Evolutionary conservation across 805 yeast genomes (phyloP).

Genomic region (Yamadazyma scolyti): DNA sequence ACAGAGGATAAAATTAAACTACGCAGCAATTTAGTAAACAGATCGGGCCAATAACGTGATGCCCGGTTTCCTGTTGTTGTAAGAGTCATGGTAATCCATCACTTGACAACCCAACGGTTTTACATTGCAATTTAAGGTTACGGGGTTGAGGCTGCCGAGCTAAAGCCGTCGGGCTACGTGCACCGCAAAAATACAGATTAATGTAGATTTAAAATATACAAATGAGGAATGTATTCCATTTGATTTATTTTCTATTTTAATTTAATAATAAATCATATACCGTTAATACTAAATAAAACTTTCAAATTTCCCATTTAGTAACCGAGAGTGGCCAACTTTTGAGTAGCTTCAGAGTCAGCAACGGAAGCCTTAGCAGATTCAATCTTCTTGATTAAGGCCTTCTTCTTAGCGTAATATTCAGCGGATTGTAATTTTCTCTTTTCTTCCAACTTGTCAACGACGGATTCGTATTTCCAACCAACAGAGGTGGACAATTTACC

Average conservation of each 20-base stretch:
- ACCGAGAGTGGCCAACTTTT: conserved; percentile 95
- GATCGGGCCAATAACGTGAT: too few relatives aligned
- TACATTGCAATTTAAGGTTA: too few relatives aligned
- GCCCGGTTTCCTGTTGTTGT: too few relatives aligned
- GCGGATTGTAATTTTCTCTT: conserved; percentile 99
- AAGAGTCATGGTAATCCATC: too few relatives aligned
- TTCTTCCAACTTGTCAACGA: conserved; percentile 96
- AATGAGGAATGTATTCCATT: conserved; percentile 11
- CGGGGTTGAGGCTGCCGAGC: too few relatives aligned
- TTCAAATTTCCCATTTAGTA: conserved; percentile 53
- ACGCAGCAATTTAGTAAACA: too few relatives aligned
- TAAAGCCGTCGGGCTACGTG: too few relatives aligned
- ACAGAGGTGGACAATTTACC: conserved; percentile 95
- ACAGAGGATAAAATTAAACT: too few relatives aligned
- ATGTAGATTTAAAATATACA: conserved; percentile 13
- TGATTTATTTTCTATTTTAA: conserved; percentile 8
- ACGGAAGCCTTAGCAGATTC: conserved; percentile 81
- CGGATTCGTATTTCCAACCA: conserved; percentile 99
- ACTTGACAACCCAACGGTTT: too few relatives aligned
- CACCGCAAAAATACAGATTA: conserved; percentile 6
- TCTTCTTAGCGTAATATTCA: conserved; percentile 98
- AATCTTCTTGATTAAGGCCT: conserved; percentile 90
- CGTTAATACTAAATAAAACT: conserved; percentile 5
- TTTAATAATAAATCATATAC: conserved; percentile 7
- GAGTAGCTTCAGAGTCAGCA: conserved; percentile 86